phyloP scores from a whole-genome alignment of 73 alveolate genomes.

The Paraurostyla sp. region DNA sequence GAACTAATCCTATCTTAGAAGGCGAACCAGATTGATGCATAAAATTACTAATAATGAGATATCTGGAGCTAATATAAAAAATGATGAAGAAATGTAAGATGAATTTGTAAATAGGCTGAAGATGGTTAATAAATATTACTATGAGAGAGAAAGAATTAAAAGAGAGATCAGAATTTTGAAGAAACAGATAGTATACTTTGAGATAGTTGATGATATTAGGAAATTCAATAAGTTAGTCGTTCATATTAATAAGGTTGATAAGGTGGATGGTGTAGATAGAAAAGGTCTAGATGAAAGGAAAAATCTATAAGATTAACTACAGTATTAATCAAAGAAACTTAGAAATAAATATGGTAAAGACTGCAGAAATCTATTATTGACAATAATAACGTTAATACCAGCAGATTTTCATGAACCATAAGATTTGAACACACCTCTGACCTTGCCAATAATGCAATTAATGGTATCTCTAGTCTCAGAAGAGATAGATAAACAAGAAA shows the following conservation, averaged over 20 bases:
- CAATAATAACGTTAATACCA: slow-evolving; percentile 9
- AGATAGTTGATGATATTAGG: background rate
- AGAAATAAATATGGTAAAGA: background rate
- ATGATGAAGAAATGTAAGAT: background rate
- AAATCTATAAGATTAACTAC: background rate
- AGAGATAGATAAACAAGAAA: slow-evolving; percentile 4
- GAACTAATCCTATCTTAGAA: background rate
- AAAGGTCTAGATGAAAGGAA: background rate
- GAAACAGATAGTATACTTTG: slow-evolving; percentile 10
- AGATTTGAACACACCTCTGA: background rate
- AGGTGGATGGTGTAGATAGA: background rate
- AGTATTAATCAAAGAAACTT: background rate
- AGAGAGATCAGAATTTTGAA: slow-evolving; percentile 5
- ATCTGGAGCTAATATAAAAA: background rate
- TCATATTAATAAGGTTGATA: background rate
- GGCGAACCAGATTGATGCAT: background rate
- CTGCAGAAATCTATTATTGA: slow-evolving; percentile 2
- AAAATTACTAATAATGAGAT: background rate
- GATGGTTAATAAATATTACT: slow-evolving; percentile 35
- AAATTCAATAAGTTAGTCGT: background rate
- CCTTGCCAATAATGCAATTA: background rate
- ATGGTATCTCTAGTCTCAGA: slow-evolving; percentile 8
- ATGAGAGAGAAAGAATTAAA: slow-evolving; percentile 23
- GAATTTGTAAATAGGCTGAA: slow-evolving; percentile 28
- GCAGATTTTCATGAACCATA: background rate